Conservation (phyloP, 1,284 basidiomycete genomes). For the Takashimella koratensis region DNA sequence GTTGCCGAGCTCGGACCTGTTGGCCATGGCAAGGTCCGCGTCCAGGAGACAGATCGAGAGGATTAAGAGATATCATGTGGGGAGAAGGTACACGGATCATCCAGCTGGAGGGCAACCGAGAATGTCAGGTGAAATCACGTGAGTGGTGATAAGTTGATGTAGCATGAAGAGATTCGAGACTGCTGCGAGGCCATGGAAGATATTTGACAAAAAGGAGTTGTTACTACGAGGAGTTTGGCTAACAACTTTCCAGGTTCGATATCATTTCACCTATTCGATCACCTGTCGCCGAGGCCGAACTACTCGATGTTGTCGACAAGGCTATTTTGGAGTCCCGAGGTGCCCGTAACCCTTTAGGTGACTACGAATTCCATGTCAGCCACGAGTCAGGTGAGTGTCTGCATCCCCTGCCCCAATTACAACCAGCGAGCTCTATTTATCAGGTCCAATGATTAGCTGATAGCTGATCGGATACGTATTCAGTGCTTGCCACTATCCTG, state of each 20-base stretch:
- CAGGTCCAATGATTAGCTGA: too few species aligned
- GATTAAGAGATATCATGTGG: slow-evolving; percentile 87
- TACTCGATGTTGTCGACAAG: slow-evolving; percentile 48
- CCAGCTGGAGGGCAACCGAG: slow-evolving; percentile 45
- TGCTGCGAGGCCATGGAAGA: too few species aligned
- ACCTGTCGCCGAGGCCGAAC: slow-evolving; percentile 46
- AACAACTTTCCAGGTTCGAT: slow-evolving; percentile 45
- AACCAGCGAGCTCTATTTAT: too few species aligned
- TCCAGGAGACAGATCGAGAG: slow-evolving; percentile 68
- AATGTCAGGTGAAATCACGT: slow-evolving; percentile 41
- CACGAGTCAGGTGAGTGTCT: slow-evolving; percentile 36
- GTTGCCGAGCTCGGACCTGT: slow-evolving; percentile 70
- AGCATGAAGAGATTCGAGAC: not conserved
- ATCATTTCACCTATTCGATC: slow-evolving; percentile 47
- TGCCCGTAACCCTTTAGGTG: slow-evolving; percentile 24
- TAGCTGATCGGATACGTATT: too few species aligned
- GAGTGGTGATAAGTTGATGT: slow-evolving; percentile 3
- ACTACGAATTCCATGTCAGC: slow-evolving; percentile 48
- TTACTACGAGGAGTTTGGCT: too few species aligned
- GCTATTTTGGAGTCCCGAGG: slow-evolving; percentile 46
- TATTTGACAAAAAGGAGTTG: too few species aligned
- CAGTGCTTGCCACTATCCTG: slow-evolving; percentile 43
- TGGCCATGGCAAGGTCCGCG: slow-evolving; percentile 80
- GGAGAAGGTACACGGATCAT: slow-evolving; percentile 58
- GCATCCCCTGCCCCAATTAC: too few species aligned